Evolutionary conservation across 768 basidiomycete genomes (phyloP).

Genomic region (Hortiboletus flavorubellus): DNA sequence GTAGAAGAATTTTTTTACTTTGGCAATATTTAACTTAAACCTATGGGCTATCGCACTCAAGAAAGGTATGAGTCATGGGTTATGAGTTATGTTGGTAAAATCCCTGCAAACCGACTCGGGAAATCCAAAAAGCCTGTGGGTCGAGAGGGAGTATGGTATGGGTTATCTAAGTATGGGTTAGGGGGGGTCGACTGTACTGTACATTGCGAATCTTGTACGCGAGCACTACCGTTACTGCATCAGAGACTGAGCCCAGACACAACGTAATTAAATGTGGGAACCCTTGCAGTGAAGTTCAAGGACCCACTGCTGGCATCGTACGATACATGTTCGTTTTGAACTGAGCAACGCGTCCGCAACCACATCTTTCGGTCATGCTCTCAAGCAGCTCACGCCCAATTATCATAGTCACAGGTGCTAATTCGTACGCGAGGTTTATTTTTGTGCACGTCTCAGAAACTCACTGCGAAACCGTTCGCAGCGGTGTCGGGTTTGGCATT

Average conservation of each 20-base stretch:
- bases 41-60: no score
- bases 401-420: conserved; percentile 69
- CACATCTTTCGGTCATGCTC: conserved; percentile 25
- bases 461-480: conserved; percentile 38
- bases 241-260: conserved; percentile 13
- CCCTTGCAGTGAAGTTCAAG: no score
- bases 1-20: no score
- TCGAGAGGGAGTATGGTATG: no score
- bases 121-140: no score
- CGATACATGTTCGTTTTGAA: neutral
- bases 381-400: conserved; percentile 37
- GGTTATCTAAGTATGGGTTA: no score
- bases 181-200: neutral
- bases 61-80: no score
- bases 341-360: neutral
- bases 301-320: neutral
- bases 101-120: no score
- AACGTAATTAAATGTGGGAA: neutral
- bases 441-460: neutral
- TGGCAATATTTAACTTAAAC: no score
- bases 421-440: conserved; percentile 42
- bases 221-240: conserved; percentile 6
- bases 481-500: conserved; percentile 81
- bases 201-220: conserved; percentile 3
- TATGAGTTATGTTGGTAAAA: no score